These are phyloP conservation scores for Clonostachys rhizophaga DNA, from an alignment of 2,329 filamentous ascomycete genomes.

Conservation along the genomic window DNA sequence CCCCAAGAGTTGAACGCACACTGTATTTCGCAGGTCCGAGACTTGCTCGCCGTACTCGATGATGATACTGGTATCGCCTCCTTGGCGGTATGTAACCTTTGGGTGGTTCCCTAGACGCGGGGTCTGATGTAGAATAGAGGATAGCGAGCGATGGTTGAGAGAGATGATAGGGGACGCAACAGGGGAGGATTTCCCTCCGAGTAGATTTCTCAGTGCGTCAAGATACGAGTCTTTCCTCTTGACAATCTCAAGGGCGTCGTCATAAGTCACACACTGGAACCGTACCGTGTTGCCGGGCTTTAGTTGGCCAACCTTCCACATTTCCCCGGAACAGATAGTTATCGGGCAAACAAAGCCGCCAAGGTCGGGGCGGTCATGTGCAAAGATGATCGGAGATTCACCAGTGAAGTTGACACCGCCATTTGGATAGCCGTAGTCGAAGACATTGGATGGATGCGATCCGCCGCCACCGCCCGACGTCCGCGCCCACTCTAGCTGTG, in stretches of 20 bases:
- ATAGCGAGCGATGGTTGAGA: no score
- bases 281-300: slow-evolving; percentile 45
- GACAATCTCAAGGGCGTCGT: background rate
- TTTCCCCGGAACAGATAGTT: slow-evolving; percentile 51
- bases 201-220: no score
- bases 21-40: slow-evolving; percentile 48
- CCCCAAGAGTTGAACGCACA: slow-evolving; percentile 8
- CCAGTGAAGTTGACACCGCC: slow-evolving; percentile 58
- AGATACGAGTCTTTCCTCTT: no score
- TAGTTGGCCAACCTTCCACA: slow-evolving; percentile 59
- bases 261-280: background rate
- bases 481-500: slow-evolving; percentile 53
- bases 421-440: slow-evolving; percentile 18
- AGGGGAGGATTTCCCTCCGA: no score
- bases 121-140: no score
- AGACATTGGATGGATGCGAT: slow-evolving; percentile 50
- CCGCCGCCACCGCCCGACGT: slow-evolving; percentile 58
- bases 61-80: slow-evolving; percentile 46
- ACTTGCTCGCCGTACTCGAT: slow-evolving; percentile 52
- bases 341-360: slow-evolving; percentile 54
- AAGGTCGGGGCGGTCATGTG: slow-evolving; percentile 54
- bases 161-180: no score
- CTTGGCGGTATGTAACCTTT: slow-evolving; percentile 6
- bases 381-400: slow-evolving; percentile 56
- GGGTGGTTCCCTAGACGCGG: background rate